These are phyloP conservation scores for Neofusicoccum sp. DNA, from an alignment of 2,329 filamentous ascomycete species.

Conservation along the genomic window DNA sequence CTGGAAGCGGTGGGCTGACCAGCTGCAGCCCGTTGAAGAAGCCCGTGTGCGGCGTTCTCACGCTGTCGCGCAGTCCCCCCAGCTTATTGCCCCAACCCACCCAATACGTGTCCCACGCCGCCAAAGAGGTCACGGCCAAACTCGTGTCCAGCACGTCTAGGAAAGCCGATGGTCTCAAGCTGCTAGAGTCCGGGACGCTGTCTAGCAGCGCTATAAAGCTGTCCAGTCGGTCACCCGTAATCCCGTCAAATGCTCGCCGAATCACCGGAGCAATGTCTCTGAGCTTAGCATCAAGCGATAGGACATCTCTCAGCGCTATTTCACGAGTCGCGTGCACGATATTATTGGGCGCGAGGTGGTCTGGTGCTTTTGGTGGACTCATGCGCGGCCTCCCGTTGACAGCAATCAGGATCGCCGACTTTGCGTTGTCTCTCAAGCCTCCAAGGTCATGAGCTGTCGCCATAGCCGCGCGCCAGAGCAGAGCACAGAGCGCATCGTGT, in stretches of 20 bases:
- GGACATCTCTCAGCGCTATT: not conserved
- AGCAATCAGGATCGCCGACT: not conserved
- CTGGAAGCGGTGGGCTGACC: not conserved
- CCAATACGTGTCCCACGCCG: not conserved
- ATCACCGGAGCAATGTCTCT: not conserved
- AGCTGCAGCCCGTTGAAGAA: not conserved
- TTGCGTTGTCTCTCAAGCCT: not conserved
- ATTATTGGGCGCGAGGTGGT: not conserved
- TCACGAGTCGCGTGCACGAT: not conserved
- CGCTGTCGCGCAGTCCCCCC: not conserved
- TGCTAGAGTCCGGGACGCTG: not conserved
- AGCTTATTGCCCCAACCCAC: not conserved
- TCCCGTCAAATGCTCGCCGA: not conserved
- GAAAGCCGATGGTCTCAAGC: not conserved
- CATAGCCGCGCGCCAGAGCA: not conserved
- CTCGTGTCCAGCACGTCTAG: not conserved
- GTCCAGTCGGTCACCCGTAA: not conserved
- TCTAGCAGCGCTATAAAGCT: not conserved
- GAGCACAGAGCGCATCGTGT: not conserved
- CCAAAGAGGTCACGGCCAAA: not conserved
- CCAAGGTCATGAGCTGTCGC: not conserved
- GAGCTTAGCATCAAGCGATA: not conserved
- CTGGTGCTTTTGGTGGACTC: not conserved
- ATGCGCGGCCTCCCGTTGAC: not conserved
- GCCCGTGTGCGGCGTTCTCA: not conserved